phyloP scores from a whole-genome alignment of 164 flowering plant genomes.

The Umbellularia californica region DNA sequence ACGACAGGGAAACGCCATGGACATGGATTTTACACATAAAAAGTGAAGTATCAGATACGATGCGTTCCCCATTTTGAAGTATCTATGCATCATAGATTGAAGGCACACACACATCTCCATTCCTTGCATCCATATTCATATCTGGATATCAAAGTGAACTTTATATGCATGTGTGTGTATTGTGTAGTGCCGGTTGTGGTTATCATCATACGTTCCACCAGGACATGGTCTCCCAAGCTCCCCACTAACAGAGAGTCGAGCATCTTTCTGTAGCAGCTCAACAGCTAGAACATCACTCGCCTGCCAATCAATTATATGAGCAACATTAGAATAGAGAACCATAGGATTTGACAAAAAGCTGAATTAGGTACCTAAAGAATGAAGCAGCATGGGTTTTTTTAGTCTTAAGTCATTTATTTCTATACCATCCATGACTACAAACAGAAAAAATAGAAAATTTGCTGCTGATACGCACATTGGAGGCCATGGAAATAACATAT shows the following conservation, averaged over 20 bases:
- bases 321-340: not conserved
- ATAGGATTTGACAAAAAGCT: not conserved
- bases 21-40: too few species aligned
- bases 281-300: slow-evolving; percentile 98
- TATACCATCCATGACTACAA: not conserved
- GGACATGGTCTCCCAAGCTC: slow-evolving; percentile 85
- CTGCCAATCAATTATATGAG: slow-evolving; percentile 33
- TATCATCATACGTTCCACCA: slow-evolving; percentile 77
- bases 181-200: not conserved
- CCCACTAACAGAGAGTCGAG: slow-evolving; percentile 82
- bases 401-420: slow-evolving; percentile 63
- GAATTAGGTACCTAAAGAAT: slow-evolving; percentile 57
- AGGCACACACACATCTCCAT: not conserved
- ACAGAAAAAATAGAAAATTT: not conserved
- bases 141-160: not conserved
- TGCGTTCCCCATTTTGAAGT: too few species aligned
- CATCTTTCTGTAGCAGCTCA: slow-evolving; percentile 93
- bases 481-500: slow-evolving; percentile 96
- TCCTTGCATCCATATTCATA: not conserved
- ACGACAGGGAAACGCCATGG: too few species aligned
- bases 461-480: slow-evolving; percentile 46
- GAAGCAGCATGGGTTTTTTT: slow-evolving; percentile 92
- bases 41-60: too few species aligned
- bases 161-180: not conserved
- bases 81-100: not conserved